A percentile compares a stretch with the other conserved stretches of the same genome.
phyloP scores from a whole-genome alignment of 129 eudicot species.

The Helianthus annuus region DNA sequence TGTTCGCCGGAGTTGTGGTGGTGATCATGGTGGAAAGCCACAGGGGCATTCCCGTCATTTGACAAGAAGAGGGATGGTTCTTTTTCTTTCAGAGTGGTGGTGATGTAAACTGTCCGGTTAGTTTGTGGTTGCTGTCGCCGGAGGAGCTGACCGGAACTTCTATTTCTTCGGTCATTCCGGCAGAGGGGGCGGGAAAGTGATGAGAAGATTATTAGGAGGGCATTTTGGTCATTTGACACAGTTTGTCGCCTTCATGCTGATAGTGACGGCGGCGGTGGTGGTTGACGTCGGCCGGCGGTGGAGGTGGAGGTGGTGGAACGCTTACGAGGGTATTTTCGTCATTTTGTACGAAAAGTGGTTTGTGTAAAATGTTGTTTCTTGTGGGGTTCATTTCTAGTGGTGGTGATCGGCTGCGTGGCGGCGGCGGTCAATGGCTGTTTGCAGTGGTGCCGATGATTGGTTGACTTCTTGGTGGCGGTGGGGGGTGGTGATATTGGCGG shows the following conservation, averaged over 20 bases:
- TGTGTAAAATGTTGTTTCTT: constrained; percentile 7
- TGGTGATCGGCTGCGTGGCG: not conserved
- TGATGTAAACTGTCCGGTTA: constrained; percentile 1
- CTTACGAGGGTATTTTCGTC: too few species aligned
- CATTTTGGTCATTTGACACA: too few species aligned
- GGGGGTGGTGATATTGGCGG: constrained; percentile 44
- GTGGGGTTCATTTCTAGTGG: not conserved
- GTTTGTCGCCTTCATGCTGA: constrained; percentile 2
- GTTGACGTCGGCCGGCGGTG: not conserved
- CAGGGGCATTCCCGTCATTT: constrained; percentile 20
- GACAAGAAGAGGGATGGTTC: not conserved
- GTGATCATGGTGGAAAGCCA: constrained; percentile 10
- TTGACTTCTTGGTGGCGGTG: not conserved
- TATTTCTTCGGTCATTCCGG: too few species aligned
- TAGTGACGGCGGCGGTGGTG: too few species aligned
- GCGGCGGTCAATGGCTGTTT: not conserved
- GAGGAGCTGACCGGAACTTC: too few species aligned
- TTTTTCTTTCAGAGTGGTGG: not conserved
- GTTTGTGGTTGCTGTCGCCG: not conserved
- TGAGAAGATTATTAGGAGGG: not conserved
- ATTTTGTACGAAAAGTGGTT: not conserved
- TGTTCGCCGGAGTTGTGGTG: constrained; percentile 10
- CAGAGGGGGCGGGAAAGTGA: not conserved
- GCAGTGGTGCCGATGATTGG: not conserved
- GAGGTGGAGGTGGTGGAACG: constrained; percentile 15